A percentile compares a stretch with the other conserved stretches of the same genome.
Evolutionary conservation across 148 eudicot genomes (phyloP).

Genomic region (Fallopia convolvulus): DNA sequence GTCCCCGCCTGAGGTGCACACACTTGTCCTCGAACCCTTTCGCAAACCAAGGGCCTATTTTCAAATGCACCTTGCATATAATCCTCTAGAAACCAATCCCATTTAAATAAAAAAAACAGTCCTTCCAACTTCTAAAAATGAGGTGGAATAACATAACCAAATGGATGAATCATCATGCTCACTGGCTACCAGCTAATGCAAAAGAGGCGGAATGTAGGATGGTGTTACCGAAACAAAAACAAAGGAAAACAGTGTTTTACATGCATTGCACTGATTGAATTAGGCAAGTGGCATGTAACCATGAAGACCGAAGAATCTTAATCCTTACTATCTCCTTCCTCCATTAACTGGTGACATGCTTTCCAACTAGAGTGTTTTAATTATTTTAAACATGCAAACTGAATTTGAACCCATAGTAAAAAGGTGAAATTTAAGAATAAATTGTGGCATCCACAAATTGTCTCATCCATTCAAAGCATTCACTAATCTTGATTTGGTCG

Average conservation of each 20-base stretch:
- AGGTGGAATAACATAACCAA: background rate
- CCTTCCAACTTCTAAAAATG: background rate
- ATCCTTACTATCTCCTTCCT: background rate
- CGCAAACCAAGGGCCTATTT: background rate
- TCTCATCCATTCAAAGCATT: too few species aligned
- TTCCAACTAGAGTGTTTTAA: background rate
- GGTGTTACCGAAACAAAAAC: background rate
- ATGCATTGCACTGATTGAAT: background rate
- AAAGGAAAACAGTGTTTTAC: background rate
- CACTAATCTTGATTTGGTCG: too few species aligned
- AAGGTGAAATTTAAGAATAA: background rate
- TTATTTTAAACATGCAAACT: background rate
- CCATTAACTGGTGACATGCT: background rate
- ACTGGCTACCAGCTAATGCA: background rate
- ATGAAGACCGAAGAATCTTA: background rate
- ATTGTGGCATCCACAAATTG: background rate
- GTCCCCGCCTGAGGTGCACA: too few species aligned
- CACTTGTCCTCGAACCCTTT: too few species aligned
- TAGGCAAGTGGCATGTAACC: background rate
- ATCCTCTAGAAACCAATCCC: background rate
- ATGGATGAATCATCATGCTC: background rate
- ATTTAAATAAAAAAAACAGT: background rate
- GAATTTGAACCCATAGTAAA: background rate
- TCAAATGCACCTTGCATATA: background rate
- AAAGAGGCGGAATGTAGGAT: background rate